These are phyloP conservation scores for Ceratocystis alfenasii DNA, from an alignment of 2,329 filamentous ascomycete species.

Conservation along the genomic window DNA sequence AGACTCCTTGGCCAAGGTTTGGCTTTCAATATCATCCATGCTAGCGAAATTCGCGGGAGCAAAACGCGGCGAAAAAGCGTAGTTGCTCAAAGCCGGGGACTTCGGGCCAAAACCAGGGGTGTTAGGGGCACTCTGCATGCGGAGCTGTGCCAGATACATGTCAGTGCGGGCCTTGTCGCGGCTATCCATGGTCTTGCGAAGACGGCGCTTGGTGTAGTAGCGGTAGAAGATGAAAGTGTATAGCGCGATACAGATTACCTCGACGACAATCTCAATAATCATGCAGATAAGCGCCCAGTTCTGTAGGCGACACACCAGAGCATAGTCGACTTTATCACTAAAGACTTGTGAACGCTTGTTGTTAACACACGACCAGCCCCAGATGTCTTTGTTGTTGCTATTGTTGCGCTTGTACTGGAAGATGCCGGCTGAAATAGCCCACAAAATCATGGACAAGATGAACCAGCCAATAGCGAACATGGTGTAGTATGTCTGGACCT, in stretches of 20 bases:
- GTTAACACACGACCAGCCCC: constrained; percentile 95
- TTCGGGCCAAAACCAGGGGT: constrained; percentile 61
- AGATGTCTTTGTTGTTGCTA: constrained; percentile 69
- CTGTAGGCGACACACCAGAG: constrained; percentile 80
- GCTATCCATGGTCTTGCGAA: constrained; percentile 92
- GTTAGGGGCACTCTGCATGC: constrained; percentile 81
- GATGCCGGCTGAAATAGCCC: constrained; percentile 73
- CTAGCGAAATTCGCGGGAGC: constrained; percentile 45
- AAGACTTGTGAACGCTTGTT: constrained; percentile 73
- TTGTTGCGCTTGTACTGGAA: constrained; percentile 67
- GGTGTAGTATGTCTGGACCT: constrained; percentile 89
- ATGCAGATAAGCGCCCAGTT: constrained; percentile 95
- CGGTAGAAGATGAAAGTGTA: constrained; percentile 95
- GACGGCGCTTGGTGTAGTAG: constrained; percentile 89
- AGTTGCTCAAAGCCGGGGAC: constrained; percentile 36
- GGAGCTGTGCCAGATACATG: constrained; percentile 80
- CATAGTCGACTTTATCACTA: constrained; percentile 70
- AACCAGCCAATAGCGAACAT: constrained; percentile 90
- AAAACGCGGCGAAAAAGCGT: constrained; percentile 49
- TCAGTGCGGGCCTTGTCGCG: constrained; percentile 90
- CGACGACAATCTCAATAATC: constrained; percentile 90
- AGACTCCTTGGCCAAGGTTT: constrained; percentile 23
- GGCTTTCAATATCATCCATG: constrained; percentile 35
- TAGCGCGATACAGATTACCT: constrained; percentile 79
- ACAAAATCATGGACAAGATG: constrained; percentile 83